These are phyloP conservation scores for Anthracocystis setariae DNA, from an alignment of 1,284 basidiomycete species.

Conservation along the genomic window DNA sequence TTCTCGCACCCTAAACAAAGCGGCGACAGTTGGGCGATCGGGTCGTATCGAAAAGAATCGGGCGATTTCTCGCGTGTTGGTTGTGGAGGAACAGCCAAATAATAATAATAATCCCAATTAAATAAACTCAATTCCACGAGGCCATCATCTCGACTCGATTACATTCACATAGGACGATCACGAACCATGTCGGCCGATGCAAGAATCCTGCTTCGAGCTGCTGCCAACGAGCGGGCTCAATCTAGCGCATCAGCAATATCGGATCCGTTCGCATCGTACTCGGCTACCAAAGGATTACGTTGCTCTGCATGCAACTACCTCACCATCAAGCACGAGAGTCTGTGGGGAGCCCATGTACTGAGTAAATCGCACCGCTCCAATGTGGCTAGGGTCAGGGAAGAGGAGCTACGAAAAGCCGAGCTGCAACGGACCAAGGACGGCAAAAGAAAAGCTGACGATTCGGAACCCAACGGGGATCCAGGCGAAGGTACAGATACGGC, in stretches of 20 bases:
- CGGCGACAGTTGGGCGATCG: not conserved
- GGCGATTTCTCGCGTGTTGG: slow-evolving; percentile 6
- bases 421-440: slow-evolving; percentile 32
- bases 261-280: slow-evolving; percentile 54
- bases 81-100: slow-evolving; percentile 14
- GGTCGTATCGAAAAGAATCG: not conserved
- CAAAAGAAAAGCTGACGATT: slow-evolving; percentile 41
- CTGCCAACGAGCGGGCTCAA: slow-evolving; percentile 32
- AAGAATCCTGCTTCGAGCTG: slow-evolving; percentile 46
- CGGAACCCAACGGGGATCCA: not conserved
- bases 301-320: slow-evolving; percentile 54
- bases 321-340: slow-evolving; percentile 55
- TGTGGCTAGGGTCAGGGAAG: slow-evolving; percentile 21
- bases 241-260: slow-evolving; percentile 15
- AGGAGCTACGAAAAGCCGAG: slow-evolving; percentile 30
- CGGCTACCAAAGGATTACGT: slow-evolving; percentile 38
- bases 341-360: slow-evolving; percentile 51
- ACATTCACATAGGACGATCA: not conserved
- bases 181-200: slow-evolving; percentile 40
- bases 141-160: not conserved
- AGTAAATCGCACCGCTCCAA: slow-evolving; percentile 53
- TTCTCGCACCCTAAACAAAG: not conserved
- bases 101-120: no score
- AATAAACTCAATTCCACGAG: not conserved
- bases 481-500: not conserved